phyloP scores from a whole-genome alignment of 352 stramenopile genomes.

The Blastocystis hominis region DNA sequence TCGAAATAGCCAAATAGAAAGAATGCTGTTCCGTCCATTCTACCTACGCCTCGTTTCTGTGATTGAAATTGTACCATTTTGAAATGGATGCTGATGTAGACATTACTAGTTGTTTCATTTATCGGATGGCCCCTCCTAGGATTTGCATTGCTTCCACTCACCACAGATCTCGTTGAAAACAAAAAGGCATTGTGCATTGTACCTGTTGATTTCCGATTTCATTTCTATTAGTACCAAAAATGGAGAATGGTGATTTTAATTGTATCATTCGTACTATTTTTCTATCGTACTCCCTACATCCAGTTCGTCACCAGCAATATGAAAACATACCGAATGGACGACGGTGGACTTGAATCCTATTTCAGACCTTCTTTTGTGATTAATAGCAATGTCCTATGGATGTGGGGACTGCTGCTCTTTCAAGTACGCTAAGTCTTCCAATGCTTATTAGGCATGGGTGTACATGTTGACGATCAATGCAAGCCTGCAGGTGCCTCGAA shows the following conservation, averaged over 20 bases:
- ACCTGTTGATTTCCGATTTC: not conserved
- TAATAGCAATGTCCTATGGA: not conserved
- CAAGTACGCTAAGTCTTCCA: not conserved
- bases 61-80: not conserved
- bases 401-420: not conserved
- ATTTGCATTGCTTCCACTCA: not conserved
- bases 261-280: not conserved
- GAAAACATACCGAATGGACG: not conserved
- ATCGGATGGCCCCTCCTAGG: slow-evolving; percentile 26
- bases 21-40: not conserved
- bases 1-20: slow-evolving; percentile 38
- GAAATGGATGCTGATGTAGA: not conserved
- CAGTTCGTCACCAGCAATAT: not conserved
- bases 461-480: not conserved
- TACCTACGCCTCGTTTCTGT: slow-evolving; percentile 34
- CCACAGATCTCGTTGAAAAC: not conserved
- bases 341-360: not conserved
- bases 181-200: not conserved
- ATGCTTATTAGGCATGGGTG: not conserved
- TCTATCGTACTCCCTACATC: not conserved
- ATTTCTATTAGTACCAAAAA: not conserved
- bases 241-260: slow-evolving; percentile 1
- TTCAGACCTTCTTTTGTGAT: not conserved
- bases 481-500: not conserved
- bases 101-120: not conserved